phyloP scores from a whole-genome alignment of 78 protist genomes.

The Chrysochromulina tobinii region DNA sequence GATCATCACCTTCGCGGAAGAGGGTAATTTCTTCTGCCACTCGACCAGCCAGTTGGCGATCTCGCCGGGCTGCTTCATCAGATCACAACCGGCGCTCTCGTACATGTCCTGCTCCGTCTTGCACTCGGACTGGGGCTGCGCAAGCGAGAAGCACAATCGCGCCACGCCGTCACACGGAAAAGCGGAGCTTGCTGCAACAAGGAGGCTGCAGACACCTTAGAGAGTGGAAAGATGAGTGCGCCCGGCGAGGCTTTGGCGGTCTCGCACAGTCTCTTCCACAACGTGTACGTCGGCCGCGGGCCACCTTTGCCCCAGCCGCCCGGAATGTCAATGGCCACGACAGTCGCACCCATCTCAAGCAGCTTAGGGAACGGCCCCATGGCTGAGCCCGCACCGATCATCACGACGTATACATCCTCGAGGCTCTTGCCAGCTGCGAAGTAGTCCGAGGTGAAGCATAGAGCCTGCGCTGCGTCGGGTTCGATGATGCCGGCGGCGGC shows the following conservation, averaged over 20 bases:
- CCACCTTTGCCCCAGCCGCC: slow-evolving; percentile 7
- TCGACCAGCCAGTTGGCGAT: slow-evolving; percentile 51
- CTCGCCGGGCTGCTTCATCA: slow-evolving; percentile 50
- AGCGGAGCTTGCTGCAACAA: too few species aligned
- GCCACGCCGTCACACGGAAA: too few species aligned
- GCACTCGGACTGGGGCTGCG: background rate
- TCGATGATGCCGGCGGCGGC: slow-evolving; percentile 69
- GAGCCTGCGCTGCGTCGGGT: slow-evolving; percentile 13
- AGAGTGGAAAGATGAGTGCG: slow-evolving; percentile 54
- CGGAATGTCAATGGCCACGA: slow-evolving; percentile 65
- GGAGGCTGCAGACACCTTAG: background rate
- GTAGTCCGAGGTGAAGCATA: background rate
- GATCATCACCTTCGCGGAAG: slow-evolving; percentile 1
- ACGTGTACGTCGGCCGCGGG: background rate
- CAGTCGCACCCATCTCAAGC: slow-evolving; percentile 60
- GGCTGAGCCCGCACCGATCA: slow-evolving; percentile 73
- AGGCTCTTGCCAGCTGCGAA: slow-evolving; percentile 4
- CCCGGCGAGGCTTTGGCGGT: slow-evolving; percentile 36
- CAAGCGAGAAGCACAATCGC: too few species aligned
- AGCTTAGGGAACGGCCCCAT: slow-evolving; percentile 72
- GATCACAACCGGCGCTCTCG: slow-evolving; percentile 52
- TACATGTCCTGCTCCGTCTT: slow-evolving; percentile 25
- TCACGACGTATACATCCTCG: slow-evolving; percentile 50
- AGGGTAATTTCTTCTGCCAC: background rate
- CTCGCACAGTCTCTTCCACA: slow-evolving; percentile 63